A percentile compares a stretch with the other conserved stretches of the same genome.
phyloP scores from a whole-genome alignment of 106 monocot species.

The Phalaenopsis aphrodite region DNA sequence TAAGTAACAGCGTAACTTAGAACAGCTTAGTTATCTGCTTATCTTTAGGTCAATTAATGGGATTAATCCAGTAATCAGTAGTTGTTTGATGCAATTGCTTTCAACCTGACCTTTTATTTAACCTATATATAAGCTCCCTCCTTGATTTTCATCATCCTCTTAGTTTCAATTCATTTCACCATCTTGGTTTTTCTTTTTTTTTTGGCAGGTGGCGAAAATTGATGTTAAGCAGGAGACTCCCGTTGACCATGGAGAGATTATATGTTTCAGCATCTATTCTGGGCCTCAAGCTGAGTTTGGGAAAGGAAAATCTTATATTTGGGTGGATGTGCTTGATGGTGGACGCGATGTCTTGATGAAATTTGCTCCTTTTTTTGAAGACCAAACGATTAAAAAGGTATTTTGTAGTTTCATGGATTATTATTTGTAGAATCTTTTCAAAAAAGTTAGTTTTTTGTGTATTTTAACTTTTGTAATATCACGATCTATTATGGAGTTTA shows the following conservation, averaged over 20 bases:
- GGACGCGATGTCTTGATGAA: conserved; percentile 58
- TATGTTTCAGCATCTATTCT: conserved; percentile 95
- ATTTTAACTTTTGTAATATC: neutral
- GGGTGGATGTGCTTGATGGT: conserved; percentile 98
- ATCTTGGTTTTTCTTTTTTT: neutral
- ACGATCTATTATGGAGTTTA: too few species aligned
- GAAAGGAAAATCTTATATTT: conserved; percentile 77
- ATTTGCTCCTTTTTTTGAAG: conserved; percentile 89
- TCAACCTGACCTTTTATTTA: neutral
- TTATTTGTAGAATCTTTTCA: neutral
- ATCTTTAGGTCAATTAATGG: neutral
- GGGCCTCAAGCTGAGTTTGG: conserved; percentile 76
- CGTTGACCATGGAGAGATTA: conserved; percentile 84
- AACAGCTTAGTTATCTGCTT: too few species aligned
- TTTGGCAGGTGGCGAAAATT: conserved; percentile 72
- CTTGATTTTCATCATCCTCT: neutral
- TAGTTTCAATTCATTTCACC: neutral
- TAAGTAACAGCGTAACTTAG: neutral
- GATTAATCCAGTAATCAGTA: neutral
- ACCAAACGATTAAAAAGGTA: conserved; percentile 86
- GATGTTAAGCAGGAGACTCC: conserved; percentile 95
- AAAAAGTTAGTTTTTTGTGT: neutral
- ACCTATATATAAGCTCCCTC: neutral
- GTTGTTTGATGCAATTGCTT: neutral
- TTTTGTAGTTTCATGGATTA: neutral